Evolutionary conservation across 148 eudicot genomes (phyloP).

Genomic region (Cornus kousa): DNA sequence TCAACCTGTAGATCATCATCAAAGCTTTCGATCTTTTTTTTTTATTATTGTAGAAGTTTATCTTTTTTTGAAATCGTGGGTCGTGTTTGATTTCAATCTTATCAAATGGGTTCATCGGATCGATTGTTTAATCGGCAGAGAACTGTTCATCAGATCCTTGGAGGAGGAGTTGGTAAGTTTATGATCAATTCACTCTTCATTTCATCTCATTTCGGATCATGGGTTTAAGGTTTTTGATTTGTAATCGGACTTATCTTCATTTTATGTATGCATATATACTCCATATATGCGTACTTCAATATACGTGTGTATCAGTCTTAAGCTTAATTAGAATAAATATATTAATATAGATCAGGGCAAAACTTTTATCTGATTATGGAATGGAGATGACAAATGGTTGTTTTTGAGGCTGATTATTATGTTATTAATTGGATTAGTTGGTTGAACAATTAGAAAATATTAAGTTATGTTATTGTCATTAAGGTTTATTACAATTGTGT

Average conservation of each 20-base stretch:
- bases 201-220: not conserved
- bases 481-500: not conserved
- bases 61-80: not conserved
- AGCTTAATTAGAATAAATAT: not conserved
- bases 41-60: not conserved
- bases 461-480: not conserved
- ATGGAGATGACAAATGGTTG: conserved; percentile 9
- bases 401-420: not conserved
- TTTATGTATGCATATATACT: not conserved
- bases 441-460: not conserved
- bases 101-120: conserved; percentile 58
- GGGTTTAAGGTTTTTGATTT: conserved; percentile 10
- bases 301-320: not conserved
- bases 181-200: not conserved
- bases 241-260: not conserved
- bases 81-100: conserved; percentile 6
- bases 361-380: not conserved
- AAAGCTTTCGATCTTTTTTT: not conserved
- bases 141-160: conserved; percentile 75
- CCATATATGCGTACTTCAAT: not conserved
- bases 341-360: not conserved
- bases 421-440: not conserved
- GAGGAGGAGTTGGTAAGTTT: conserved; percentile 65
- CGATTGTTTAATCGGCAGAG: conserved; percentile 57
- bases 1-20: not conserved